Percentiles rank a stretch among this genome's conserved stretches.
Evolutionary conservation across 1,284 basidiomycete species (phyloP).

Genomic region (Peniophora sp.): DNA sequence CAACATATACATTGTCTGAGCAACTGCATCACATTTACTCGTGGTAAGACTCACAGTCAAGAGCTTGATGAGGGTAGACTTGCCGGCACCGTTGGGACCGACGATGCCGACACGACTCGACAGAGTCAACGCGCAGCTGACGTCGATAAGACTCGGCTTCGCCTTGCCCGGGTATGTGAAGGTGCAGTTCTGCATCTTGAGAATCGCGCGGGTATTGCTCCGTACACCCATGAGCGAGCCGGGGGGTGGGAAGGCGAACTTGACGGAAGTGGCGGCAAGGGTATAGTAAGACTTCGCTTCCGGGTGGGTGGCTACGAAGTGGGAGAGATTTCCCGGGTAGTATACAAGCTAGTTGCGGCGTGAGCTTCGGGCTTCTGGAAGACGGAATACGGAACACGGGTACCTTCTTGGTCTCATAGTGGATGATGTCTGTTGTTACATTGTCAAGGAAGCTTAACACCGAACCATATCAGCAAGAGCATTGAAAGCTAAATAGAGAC

Average conservation of each 20-base stretch:
- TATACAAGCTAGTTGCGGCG: conserved; percentile 65
- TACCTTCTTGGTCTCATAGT: conserved; percentile 94
- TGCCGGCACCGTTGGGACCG: conserved; percentile 91
- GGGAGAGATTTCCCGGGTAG: conserved; percentile 91
- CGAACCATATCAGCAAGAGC: conserved; percentile 5
- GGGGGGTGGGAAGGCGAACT: conserved; percentile 95
- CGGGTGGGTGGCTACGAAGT: conserved; percentile 88
- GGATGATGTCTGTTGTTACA: conserved; percentile 96
- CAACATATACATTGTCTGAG: too few species aligned
- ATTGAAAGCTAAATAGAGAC: conserved; percentile 2
- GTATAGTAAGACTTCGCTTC: conserved; percentile 98
- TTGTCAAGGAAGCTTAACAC: conserved; percentile 82
- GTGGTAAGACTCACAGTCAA: conserved; percentile 57
- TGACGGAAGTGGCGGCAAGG: conserved; percentile 89
- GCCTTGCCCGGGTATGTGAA: conserved; percentile 91
- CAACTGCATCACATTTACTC: too few species aligned
- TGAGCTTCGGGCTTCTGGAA: background rate
- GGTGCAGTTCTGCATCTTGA: conserved; percentile 89
- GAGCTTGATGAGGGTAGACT: conserved; percentile 96
- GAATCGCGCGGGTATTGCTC: conserved; percentile 93
- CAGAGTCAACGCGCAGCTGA: conserved; percentile 88
- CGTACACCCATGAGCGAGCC: conserved; percentile 97
- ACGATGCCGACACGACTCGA: conserved; percentile 87
- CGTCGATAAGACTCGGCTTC: conserved; percentile 80
- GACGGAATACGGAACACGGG: conserved; percentile 7